Evolutionary conservation across 2,329 filamentous ascomycete genomes (phyloP), one percentile per base, ranked within the genome.

Genomic region (Beauveria rudraprayagi): DNA sequence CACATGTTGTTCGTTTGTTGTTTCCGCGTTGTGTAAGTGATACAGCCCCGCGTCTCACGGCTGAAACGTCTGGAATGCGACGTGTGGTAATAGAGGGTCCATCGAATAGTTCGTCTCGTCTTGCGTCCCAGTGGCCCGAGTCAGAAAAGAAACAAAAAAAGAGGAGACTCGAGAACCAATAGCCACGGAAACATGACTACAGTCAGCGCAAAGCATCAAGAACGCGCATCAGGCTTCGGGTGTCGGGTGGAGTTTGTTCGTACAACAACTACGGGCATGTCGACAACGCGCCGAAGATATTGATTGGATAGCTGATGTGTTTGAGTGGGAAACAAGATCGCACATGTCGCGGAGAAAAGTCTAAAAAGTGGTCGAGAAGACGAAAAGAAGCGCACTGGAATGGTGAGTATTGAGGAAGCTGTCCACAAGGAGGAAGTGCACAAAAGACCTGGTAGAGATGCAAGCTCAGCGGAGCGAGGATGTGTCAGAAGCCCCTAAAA

Each of bases 41-140:
- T n/a, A 11, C 17, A 34, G 14, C 56, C 46, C 17, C 14, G 46
- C 19, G 46, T 48, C 28, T 11, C 9, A 26, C 26, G 28, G 43
- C 37, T 51, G 56, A 58, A 58, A 58, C 46, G 46, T 52, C 47
- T 60, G 56, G 56, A 60, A 60, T 60, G 56, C 17, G 56, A 43
- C 37, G 37, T 52, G 56, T 34, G n/a, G 26, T 41, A 7, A 22
- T 24, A 10, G n/a, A 22, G 55, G 43, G 30, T 43, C 26, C 46
- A 43, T 43, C 46, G 56, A 47, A 10, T 47, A 26, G 34, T 22
- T 51, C 46, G 46, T 41, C 28, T 40, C 55, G 46, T 9, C 24
- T 40, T 28, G 53, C n/a, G 16, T 34, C 26, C 6, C 26, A 22
- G 1, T 14, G 43, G 11, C 28, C 26, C 6, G 3, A 26, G 41